Percentiles rank a stretch among this genome's conserved stretches.
These are phyloP conservation scores for Mortierella sp. DNA, from an alignment of 371 early-diverging fungal genomes.

Conservation along the genomic window DNA sequence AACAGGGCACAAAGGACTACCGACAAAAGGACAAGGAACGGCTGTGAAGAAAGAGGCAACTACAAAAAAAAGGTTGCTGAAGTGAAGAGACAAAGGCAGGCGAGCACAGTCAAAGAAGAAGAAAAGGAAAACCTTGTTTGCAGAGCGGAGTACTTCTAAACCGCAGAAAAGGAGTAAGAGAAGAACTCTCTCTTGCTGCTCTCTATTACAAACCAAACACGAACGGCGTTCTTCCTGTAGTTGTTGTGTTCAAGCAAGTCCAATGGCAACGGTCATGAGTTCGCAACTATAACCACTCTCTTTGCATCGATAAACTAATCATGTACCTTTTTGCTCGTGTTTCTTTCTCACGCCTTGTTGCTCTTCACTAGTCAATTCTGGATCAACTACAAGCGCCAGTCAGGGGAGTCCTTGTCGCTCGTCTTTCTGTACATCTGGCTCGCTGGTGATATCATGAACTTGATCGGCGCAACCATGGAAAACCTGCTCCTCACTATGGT, in stretches of 20 bases:
- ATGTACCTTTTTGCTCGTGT: background rate
- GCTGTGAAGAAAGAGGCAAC: background rate
- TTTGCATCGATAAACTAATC: background rate
- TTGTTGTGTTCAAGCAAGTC: background rate
- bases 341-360: background rate
- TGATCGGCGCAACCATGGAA: conserved; percentile 82
- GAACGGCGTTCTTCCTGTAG: background rate
- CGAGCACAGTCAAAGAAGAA: background rate
- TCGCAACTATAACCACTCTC: background rate
- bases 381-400: conserved; percentile 72
- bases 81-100: background rate
- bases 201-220: background rate
- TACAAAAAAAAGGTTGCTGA: background rate
- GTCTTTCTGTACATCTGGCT: conserved; percentile 86
- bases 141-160: background rate
- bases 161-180: background rate
- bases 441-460: conserved; percentile 85
- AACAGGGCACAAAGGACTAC: background rate
- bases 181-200: background rate
- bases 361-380: conserved; percentile 68
- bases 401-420: conserved; percentile 76
- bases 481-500: conserved; percentile 80
- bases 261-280: background rate
- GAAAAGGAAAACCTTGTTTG: background rate
- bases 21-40: background rate